Base-by-base conservation (phyloP, 2,329 filamentous ascomycete species). In the Fusarium tanahbumbuense region DNA sequence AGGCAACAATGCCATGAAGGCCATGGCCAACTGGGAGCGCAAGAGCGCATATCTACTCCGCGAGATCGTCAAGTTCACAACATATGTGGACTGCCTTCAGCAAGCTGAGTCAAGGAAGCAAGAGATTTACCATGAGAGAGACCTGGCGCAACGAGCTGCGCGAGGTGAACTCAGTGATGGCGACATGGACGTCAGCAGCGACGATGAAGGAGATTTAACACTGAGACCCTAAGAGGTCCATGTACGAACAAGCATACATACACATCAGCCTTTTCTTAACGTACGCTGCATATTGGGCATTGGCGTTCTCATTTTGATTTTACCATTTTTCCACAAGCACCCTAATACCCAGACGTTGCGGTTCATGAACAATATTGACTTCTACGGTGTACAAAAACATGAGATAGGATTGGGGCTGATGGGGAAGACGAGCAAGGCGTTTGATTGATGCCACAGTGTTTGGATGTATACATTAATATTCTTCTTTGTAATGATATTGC, bases 21-120 rank as follows among this genome's bases (percentile, higher is more conserved):
- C 95, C 18, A 95, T 98, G 92, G 87, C 91, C 22, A 99, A 99
- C 80, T 99, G 96, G 95, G 94, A 99, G 83, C 90, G 92, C 76
- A 98, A 98, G 83, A 97, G 93, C 59, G 91, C 93, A 30, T 97
- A 98, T 78, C 83, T 99, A 42, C 85, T 98, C 15, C 87, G 93
- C 37, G 96, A 99, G 82, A 98, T 97, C 78, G 94, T 98, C 80
- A 98, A 98, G 81, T 98, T 97, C 82, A 87, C 92, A 64, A 98
- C 94, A 0, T 99, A 98, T 76, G 94, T 98, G 72, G 96, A 98
- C 78, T 91, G 89, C 34, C 83, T 99, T 53, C 86, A 89, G 61
- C 87, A 88, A 40, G 94, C 94, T 1, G 88, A 92, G 73, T 81
- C 78, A 32, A 86, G 89, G 57, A 94, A 92, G 77, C 86, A 88